phyloP scores from a whole-genome alignment of 2,329 filamentous ascomycete species.

The Botrytis deweyae region DNA sequence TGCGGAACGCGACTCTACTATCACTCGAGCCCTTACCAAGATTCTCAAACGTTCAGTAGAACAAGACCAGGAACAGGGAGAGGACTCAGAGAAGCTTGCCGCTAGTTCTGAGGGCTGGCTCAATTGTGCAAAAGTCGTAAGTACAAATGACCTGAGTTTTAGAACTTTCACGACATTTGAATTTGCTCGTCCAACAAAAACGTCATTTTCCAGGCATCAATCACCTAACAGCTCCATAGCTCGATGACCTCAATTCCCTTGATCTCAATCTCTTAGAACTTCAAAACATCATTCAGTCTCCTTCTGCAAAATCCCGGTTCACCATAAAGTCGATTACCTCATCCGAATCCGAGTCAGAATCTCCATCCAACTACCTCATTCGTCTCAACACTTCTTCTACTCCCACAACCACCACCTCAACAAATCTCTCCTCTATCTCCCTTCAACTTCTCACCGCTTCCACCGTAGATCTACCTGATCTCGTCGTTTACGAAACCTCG shows the following conservation, averaged over 20 bases:
- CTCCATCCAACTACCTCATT: slow-evolving; percentile 40
- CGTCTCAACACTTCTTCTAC: slow-evolving; percentile 36
- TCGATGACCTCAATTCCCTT: slow-evolving; percentile 33
- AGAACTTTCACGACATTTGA: neutral
- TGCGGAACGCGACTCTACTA: slow-evolving; percentile 44
- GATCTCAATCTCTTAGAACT: slow-evolving; percentile 42
- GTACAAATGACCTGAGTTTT: slow-evolving; percentile 25
- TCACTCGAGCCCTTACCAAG: slow-evolving; percentile 46
- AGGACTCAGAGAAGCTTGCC: slow-evolving; percentile 42
- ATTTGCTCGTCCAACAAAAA: neutral
- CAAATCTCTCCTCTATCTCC: slow-evolving; percentile 29
- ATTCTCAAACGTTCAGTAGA: slow-evolving; percentile 44
- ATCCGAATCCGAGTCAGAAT: slow-evolving; percentile 24
- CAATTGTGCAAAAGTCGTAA: slow-evolving; percentile 43
- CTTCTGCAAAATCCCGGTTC: slow-evolving; percentile 43
- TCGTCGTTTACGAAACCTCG: slow-evolving; percentile 47
- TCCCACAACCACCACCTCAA: slow-evolving; percentile 25
- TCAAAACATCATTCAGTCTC: slow-evolving; percentile 40
- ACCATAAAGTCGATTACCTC: slow-evolving; percentile 39
- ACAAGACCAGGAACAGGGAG: slow-evolving; percentile 41
- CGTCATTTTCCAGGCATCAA: neutral
- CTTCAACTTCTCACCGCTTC: slow-evolving; percentile 40
- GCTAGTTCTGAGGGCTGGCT: slow-evolving; percentile 46
- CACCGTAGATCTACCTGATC: slow-evolving; percentile 43
- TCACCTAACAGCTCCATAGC: slow-evolving; percentile 37